These are phyloP conservation scores for Kernera saxatilis DNA, from an alignment of 345 rosid species.

Conservation along the genomic window DNA sequence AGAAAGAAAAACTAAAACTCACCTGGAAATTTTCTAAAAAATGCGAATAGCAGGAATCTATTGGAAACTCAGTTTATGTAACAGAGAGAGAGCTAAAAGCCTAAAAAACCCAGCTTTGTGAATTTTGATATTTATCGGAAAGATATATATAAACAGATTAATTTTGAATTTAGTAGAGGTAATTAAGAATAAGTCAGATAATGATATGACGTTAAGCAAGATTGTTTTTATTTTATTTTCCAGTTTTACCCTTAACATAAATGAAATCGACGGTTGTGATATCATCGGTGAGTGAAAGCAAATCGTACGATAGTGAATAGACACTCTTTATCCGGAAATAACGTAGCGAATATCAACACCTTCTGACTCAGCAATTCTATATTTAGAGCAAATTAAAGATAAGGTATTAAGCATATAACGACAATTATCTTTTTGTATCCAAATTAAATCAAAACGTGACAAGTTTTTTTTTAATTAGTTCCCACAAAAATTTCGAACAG, in stretches of 20 bases:
- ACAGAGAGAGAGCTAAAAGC: not conserved
- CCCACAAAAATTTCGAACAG: not conserved
- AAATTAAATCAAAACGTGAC: not conserved
- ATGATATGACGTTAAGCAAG: not conserved
- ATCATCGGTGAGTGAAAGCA: not conserved
- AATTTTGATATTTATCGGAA: not conserved
- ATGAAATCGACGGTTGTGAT: constrained; percentile 21
- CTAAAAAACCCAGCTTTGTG: not conserved
- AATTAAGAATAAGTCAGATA: constrained; percentile 14
- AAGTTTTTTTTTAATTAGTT: not conserved
- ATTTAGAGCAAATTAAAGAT: not conserved
- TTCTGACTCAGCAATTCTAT: constrained; percentile 20
- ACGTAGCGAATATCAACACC: not conserved
- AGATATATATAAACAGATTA: not conserved
- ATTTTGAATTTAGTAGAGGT: not conserved
- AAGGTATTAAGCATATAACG: not conserved
- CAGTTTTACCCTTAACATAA: not conserved
- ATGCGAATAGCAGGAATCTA: not conserved
- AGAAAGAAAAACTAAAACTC: not conserved
- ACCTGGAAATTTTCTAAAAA: not conserved
- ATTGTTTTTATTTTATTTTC: not conserved
- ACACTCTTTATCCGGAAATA: constrained; percentile 9
- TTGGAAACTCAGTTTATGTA: not conserved
- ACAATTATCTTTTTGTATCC: not conserved
- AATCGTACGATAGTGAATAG: not conserved